Conservation (phyloP, 129 eudicot species). For the Pseudognaphalium luteoalbum region DNA sequence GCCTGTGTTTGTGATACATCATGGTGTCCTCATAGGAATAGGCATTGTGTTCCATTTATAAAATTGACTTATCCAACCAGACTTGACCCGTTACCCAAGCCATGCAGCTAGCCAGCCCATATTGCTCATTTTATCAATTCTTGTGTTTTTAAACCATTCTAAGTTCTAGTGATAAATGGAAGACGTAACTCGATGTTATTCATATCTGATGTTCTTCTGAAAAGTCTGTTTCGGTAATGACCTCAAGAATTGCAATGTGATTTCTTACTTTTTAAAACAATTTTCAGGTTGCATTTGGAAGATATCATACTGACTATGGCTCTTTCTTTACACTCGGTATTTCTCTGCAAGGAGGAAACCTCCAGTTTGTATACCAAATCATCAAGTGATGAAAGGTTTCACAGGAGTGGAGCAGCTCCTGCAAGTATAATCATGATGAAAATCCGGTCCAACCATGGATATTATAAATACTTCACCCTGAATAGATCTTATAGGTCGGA, state of each 20-base stretch:
- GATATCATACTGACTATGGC: slow-evolving; percentile 51
- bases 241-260: slow-evolving; percentile 7
- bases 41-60: too few species aligned
- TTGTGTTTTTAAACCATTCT: background rate
- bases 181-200: background rate
- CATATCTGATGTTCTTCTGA: background rate
- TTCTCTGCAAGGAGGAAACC: slow-evolving; percentile 53
- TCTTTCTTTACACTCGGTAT: slow-evolving; percentile 45
- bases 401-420: slow-evolving; percentile 31
- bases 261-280: background rate
- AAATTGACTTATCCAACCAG: background rate
- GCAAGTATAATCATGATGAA: slow-evolving; percentile 37
- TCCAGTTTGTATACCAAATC: slow-evolving; percentile 31
- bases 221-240: background rate
- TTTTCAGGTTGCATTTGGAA: slow-evolving; percentile 38
- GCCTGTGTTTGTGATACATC: slow-evolving; percentile 1
- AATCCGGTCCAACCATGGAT: slow-evolving; percentile 39
- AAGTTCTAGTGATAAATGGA: background rate
- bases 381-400: slow-evolving; percentile 35
- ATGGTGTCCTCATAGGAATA: too few species aligned
- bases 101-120: background rate
- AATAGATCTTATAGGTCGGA: slow-evolving; percentile 38
- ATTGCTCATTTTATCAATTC: background rate
- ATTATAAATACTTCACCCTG: slow-evolving; percentile 32
- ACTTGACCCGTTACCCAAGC: background rate